Evolutionary conservation across 129 eudicot genomes (phyloP).

Genomic region (Silybum marianum): DNA sequence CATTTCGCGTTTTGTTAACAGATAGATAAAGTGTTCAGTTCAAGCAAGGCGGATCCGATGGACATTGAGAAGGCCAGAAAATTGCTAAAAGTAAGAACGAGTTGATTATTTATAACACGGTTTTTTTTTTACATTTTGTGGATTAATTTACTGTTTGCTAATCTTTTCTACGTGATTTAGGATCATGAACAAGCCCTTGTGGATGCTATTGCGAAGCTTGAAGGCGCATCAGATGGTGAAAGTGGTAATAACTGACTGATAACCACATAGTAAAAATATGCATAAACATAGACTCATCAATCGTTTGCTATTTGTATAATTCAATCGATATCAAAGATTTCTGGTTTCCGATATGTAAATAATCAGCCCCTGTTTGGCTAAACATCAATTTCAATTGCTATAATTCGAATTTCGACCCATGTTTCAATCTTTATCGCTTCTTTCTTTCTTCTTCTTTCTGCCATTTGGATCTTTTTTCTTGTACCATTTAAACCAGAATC

Average conservation of each 20-base stretch:
- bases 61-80: conserved; percentile 73
- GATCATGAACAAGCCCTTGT: conserved; percentile 84
- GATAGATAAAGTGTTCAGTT: conserved; percentile 78
- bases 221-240: conserved; percentile 81
- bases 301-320: conserved; percentile 1
- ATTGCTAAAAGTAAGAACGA: conserved; percentile 50
- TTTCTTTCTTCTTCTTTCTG: background rate
- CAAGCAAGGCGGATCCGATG: conserved; percentile 55
- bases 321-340: conserved; percentile 24
- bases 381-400: conserved; percentile 21
- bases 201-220: conserved; percentile 84
- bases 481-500: background rate
- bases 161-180: conserved; percentile 38
- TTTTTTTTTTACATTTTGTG: background rate
- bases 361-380: conserved; percentile 17
- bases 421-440: background rate
- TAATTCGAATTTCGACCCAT: conserved; percentile 8
- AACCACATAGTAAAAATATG: conserved; percentile 11
- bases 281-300: background rate
- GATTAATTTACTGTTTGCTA: background rate
- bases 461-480: background rate
- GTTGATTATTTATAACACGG: background rate
- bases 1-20: conserved; percentile 22
- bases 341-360: conserved; percentile 22
- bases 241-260: conserved; percentile 73